A percentile compares a stretch with the other conserved stretches of the same genome.
These are phyloP conservation scores for Lodderomyces margitis DNA, from an alignment of 1,139 yeast species.

Conservation along the genomic window DNA sequence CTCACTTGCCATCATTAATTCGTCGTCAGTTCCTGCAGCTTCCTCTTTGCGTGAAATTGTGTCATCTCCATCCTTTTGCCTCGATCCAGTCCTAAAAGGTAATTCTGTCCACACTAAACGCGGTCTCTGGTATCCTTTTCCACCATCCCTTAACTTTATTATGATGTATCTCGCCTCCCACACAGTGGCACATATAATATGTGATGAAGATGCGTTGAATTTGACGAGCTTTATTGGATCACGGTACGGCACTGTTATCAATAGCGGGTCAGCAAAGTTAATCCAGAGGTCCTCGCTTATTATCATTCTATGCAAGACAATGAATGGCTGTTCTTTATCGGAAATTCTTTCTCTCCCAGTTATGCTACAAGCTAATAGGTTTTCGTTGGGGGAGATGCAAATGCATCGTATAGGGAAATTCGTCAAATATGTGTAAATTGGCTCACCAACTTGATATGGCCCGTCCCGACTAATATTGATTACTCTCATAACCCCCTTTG, in stretches of 20 bases:
- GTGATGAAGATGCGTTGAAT: constrained; percentile 69
- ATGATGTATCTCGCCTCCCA: constrained; percentile 78
- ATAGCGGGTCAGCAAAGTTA: constrained; percentile 52
- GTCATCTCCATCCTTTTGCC: constrained; percentile 18
- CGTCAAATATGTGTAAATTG: constrained; percentile 67
- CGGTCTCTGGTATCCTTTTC: constrained; percentile 51
- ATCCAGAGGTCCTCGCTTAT: constrained; percentile 19
- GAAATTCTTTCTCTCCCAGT: constrained; percentile 73
- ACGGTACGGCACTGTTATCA: constrained; percentile 79
- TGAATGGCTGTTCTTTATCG: constrained; percentile 76
- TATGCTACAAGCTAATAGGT: constrained; percentile 74
- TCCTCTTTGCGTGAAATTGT: constrained; percentile 19
- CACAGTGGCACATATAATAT: constrained; percentile 78
- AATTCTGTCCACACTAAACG: constrained; percentile 52
- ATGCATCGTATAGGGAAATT: constrained; percentile 78
- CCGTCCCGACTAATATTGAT: constrained; percentile 40
- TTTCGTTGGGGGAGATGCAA: constrained; percentile 64
- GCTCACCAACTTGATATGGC: constrained; percentile 47
- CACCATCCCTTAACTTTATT: constrained; percentile 49
- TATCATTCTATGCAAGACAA: constrained; percentile 58
- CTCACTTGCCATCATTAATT: constrained; percentile 64
- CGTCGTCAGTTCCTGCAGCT: constrained; percentile 21
- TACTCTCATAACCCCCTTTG: constrained; percentile 68
- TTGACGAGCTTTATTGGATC: constrained; percentile 77
- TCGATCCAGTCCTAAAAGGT: constrained; percentile 18